phyloP scores from a whole-genome alignment of 306 rosid species.

The Cajanus cajan region DNA sequence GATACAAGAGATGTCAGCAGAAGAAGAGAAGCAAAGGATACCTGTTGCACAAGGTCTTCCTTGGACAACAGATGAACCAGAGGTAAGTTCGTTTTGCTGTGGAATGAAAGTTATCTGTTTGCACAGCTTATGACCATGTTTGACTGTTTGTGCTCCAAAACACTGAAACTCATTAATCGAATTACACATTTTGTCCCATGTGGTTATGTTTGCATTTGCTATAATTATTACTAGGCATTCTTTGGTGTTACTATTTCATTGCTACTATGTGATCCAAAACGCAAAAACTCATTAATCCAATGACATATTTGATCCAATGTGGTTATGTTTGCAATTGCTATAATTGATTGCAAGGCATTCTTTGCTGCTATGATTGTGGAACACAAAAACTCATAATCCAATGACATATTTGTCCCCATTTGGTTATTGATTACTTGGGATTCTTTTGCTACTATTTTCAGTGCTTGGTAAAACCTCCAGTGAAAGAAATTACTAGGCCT shows the following conservation, averaged over 20 bases:
- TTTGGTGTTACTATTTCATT: conserved; percentile 1
- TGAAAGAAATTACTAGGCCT: conserved; percentile 74
- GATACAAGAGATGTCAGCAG: conserved; percentile 60
- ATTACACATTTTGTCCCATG: too few species aligned
- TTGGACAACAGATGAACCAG: conserved; percentile 97
- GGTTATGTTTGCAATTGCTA: conserved; percentile 13
- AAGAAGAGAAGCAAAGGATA: conserved; percentile 77
- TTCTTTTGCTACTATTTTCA: conserved; percentile 33
- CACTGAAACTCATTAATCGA: background rate
- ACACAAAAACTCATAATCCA: too few species aligned
- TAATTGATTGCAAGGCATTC: background rate
- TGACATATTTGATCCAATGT: background rate
- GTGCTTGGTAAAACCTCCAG: conserved; percentile 72
- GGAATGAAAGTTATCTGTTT: background rate
- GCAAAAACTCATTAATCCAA: background rate
- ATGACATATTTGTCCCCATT: background rate
- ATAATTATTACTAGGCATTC: background rate
- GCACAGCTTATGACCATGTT: background rate
- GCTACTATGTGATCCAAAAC: background rate
- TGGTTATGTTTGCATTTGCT: conserved; percentile 14
- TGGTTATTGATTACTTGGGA: background rate
- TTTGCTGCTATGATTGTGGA: background rate
- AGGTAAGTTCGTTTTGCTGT: conserved; percentile 49
- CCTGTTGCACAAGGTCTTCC: conserved; percentile 98
- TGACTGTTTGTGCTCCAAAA: background rate